Evolutionary conservation across 2,329 filamentous ascomycete species (phyloP), one percentile per base, ranked within the genome.

Genomic region (Ceratocystis diversiconidia): DNA sequence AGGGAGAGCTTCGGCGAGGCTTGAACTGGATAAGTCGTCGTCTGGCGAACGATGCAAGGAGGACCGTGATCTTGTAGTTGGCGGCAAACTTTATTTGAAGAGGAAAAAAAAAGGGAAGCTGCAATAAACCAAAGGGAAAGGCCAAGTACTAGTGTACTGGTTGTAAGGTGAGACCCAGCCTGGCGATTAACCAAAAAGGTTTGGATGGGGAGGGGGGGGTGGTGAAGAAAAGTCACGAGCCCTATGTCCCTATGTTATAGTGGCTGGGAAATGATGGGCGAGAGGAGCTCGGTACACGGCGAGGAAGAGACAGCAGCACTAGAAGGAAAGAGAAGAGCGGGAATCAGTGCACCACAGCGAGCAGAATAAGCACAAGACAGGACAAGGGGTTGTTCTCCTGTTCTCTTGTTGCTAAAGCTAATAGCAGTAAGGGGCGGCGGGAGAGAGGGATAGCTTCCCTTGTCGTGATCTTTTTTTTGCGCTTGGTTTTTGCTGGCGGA

Each of bases 231-330:
- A 48, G 15, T 19, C 44, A 28, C 52, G 28, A 22, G 15, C 15
- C 15, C 6, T 30, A 32, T 32, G 12, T 32, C 25, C 15, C 15
- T 32, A 17, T 57, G 52, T 8, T 57, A 57, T 36, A 57, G 52
- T 57, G 52, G 52, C 52, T 36, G 52, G 52, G 52, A 57, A 57
- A 57, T 57, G 28, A 57, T 30, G 15, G 28, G 52, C 50, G 52
- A 57, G 52, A 32, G 28, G 5, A 30, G 15, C 15, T 15, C 52
- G 52, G 32, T 15, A 30, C 25, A 32, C 6, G n/a, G 5, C 17
- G 28, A 30, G 52, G 7, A 17, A 57, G 52, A 30, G 52, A 32
- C 15, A 57, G 52, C 12, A 19, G 46, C 10, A 36, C 32, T 36
- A 36, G 8, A 36, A 36, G 32, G 32, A 36, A 36, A 36, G 32